A percentile compares a stretch with the other conserved stretches of the same genome.
Evolutionary conservation across 306 rosid genomes (phyloP).

Genomic region (Ormosia semicastrata): DNA sequence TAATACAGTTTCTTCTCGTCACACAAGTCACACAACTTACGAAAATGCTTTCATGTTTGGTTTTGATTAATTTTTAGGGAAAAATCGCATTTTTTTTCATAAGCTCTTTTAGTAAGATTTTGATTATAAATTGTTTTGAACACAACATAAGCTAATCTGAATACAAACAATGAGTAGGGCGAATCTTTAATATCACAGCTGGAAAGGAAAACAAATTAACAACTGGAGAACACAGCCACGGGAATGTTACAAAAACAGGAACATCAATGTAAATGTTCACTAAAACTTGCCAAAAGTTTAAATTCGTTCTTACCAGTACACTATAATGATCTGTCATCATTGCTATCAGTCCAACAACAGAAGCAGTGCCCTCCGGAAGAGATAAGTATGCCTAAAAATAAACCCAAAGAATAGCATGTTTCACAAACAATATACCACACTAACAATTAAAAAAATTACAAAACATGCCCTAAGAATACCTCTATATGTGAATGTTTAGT

Average conservation of each 20-base stretch:
- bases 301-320: constrained; percentile 65
- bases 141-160: neutral
- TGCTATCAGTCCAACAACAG: constrained; percentile 89
- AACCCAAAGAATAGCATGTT: constrained; percentile 30
- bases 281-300: constrained; percentile 17
- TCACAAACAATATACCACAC: constrained; percentile 22
- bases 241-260: constrained; percentile 23
- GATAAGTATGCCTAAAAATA: constrained; percentile 89
- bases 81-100: no score
- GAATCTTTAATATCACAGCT: constrained; percentile 9
- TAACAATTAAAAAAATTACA: neutral
- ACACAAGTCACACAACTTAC: neutral
- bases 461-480: neutral
- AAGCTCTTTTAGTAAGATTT: neutral
- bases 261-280: neutral
- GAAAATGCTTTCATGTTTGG: neutral
- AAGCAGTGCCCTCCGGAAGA: constrained; percentile 98
- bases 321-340: constrained; percentile 95
- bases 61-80: neutral
- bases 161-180: neutral
- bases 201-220: constrained; percentile 4
- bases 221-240: neutral
- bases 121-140: neutral
- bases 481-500: neutral
- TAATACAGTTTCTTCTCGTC: neutral